phyloP scores from a whole-genome alignment of 2,329 filamentous ascomycete species.

The Fusarium pseudoanthophilum region DNA sequence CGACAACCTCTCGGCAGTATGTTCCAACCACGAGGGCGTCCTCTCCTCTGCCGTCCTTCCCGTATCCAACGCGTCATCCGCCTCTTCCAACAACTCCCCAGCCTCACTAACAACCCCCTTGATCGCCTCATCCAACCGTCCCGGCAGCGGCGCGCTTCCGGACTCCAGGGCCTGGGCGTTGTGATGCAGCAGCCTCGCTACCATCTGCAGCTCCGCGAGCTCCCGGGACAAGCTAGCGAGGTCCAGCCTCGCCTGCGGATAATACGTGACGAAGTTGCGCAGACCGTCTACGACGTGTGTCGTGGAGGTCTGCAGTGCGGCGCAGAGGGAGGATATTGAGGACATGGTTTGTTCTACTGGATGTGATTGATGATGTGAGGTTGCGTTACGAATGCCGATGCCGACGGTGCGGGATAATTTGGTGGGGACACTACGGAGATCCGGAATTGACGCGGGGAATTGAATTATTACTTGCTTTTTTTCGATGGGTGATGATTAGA shows the following conservation, averaged over 20 bases:
- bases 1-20: conserved; percentile 38
- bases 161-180: conserved; percentile 36
- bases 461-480: not conserved
- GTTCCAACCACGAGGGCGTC: conserved; percentile 35
- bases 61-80: conserved; percentile 37
- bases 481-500: not conserved
- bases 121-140: conserved; percentile 24
- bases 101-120: conserved; percentile 33
- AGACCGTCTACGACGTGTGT: conserved; percentile 35
- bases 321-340: conserved; percentile 35
- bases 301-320: conserved; percentile 36
- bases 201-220: conserved; percentile 43
- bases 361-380: conserved; percentile 12
- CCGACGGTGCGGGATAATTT: conserved; percentile 23
- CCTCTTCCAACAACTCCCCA: conserved; percentile 34
- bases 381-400: not conserved
- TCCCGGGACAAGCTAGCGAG: conserved; percentile 42
- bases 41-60: conserved; percentile 21
- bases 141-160: conserved; percentile 18
- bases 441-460: conserved; percentile 7
- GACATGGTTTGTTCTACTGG: not conserved
- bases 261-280: conserved; percentile 39
- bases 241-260: conserved; percentile 40
- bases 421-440: conserved; percentile 22
- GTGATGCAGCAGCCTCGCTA: conserved; percentile 40